phyloP scores from a whole-genome alignment of 495 filamentous ascomycete genomes.

The Penicillium coffeae region DNA sequence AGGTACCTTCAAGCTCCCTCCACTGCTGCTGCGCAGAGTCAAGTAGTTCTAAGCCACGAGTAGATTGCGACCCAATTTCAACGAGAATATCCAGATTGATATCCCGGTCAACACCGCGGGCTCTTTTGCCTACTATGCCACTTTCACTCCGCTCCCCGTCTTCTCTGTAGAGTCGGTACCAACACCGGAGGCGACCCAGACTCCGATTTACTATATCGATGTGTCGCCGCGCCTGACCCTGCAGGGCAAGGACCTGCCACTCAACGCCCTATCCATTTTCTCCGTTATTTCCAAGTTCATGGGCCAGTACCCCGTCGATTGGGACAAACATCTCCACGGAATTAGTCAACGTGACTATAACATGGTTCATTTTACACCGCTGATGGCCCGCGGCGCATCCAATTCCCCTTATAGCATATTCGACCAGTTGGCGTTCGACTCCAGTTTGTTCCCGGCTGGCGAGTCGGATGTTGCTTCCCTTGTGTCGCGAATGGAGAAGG shows the following conservation, averaged over 20 bases:
- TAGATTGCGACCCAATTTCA: conserved; percentile 90
- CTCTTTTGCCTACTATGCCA: conserved; percentile 93
- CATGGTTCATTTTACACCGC: conserved; percentile 96
- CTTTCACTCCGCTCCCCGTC: conserved; percentile 80
- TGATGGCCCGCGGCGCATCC: conserved; percentile 82
- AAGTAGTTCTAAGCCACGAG: conserved; percentile 22
- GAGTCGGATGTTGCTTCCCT: conserved; percentile 77
- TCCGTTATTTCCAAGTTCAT: conserved; percentile 98
- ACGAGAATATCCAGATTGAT: conserved; percentile 82
- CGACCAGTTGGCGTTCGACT: conserved; percentile 86
- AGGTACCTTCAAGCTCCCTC: no score
- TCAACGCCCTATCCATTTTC: conserved; percentile 84
- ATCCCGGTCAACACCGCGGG: conserved; percentile 80
- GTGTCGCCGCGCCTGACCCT: conserved; percentile 80
- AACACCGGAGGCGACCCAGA: conserved; percentile 57
- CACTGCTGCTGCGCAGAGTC: no score
- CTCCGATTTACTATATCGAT: conserved; percentile 83
- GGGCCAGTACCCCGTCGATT: conserved; percentile 82
- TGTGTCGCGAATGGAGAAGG: conserved; percentile 75
- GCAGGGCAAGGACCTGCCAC: conserved; percentile 62
- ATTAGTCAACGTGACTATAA: conserved; percentile 91
- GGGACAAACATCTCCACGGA: conserved; percentile 82
- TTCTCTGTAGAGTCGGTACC: conserved; percentile 58
- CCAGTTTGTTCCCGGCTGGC: conserved; percentile 75
- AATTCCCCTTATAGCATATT: conserved; percentile 97